Conservation (phyloP, 805 yeast genomes). For the Monosporozyma yasuniensis region DNA sequence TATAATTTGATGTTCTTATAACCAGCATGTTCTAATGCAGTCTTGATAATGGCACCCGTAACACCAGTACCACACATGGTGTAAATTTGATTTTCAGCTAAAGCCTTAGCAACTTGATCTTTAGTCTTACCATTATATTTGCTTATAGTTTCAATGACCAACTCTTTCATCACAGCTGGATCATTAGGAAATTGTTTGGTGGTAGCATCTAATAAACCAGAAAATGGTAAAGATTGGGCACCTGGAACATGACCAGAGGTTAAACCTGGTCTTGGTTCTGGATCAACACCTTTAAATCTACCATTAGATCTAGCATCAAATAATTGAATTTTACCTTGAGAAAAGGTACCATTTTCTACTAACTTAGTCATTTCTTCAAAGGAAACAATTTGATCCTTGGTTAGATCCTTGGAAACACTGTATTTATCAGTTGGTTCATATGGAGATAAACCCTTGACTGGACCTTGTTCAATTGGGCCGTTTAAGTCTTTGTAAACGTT, state of each 20-base stretch:
- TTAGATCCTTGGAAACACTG: constrained; percentile 30
- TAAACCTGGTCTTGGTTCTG: constrained; percentile 85
- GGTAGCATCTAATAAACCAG: constrained; percentile 44
- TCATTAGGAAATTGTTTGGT: constrained; percentile 40
- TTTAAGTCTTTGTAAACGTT: constrained; percentile 40
- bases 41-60: constrained; percentile 78
- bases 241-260: constrained; percentile 87
- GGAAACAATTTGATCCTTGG: constrained; percentile 43
- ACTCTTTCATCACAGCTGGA: constrained; percentile 26
- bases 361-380: constrained; percentile 60
- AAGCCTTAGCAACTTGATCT: not conserved
- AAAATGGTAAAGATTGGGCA: constrained; percentile 67
- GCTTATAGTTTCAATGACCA: constrained; percentile 40
- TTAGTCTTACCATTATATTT: constrained; percentile 9
- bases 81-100: constrained; percentile 27
- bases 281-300: constrained; percentile 68
- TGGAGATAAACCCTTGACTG: constrained; percentile 10
- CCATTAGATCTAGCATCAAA: constrained; percentile 77
- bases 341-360: constrained; percentile 28
- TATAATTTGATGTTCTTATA: constrained; percentile 46
- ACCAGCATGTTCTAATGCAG: constrained; percentile 57
- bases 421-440: constrained; percentile 22
- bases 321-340: constrained; percentile 13
- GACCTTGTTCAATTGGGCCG: constrained; percentile 36
- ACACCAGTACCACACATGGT: constrained; percentile 94